These are phyloP conservation scores for Curvularia sp. DNA, from an alignment of 2,329 filamentous ascomycete species.

Conservation along the genomic window DNA sequence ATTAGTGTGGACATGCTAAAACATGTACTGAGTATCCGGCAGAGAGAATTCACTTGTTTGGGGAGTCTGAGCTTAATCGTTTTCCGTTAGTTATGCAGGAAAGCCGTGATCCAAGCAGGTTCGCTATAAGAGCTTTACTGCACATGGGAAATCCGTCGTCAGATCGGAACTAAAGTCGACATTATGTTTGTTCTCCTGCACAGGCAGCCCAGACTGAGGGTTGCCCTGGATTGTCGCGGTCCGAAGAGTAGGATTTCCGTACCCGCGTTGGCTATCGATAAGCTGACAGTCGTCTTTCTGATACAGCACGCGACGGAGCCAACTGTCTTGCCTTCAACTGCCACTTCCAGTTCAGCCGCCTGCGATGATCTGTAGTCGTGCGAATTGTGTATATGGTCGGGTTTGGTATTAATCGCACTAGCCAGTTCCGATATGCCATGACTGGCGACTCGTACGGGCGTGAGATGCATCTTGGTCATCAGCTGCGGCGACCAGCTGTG, in stretches of 20 bases:
- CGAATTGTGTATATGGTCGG: background rate
- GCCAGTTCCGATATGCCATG: background rate
- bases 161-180: background rate
- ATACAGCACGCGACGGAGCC: background rate
- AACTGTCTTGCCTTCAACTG: background rate
- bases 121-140: background rate
- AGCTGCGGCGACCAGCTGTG: background rate
- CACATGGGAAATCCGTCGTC: background rate
- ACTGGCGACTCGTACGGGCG: background rate
- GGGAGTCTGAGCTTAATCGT: background rate
- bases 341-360: background rate
- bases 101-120: background rate
- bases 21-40: background rate
- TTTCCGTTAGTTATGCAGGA: background rate
- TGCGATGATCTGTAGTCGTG: background rate
- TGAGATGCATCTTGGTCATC: background rate
- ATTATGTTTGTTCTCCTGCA: background rate
- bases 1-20: background rate
- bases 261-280: constrained; percentile 22
- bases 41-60: background rate
- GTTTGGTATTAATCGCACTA: background rate
- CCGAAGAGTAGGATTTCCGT: constrained; percentile 8
- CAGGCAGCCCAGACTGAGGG: background rate
- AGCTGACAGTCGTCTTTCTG: constrained; percentile 18
- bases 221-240: constrained; percentile 9